Percentiles rank a stretch among this genome's conserved stretches.
Conservation (phyloP, 345 rosid species). For the Garcia nutans region DNA sequence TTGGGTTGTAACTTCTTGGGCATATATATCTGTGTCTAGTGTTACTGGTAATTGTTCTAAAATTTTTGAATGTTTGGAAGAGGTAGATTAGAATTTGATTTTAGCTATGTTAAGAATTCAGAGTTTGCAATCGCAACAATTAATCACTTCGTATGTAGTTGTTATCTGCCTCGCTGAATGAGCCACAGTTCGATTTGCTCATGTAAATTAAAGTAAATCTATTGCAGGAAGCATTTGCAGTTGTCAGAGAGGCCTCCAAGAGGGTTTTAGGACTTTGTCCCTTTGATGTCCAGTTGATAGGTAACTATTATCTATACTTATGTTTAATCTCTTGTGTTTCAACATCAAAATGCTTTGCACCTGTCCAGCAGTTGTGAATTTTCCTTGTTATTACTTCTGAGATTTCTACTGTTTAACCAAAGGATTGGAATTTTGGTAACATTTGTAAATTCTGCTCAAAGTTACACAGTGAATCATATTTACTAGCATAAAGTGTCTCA, state of each 20-base stretch:
- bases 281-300: conserved; percentile 89
- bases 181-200: not conserved
- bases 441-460: not conserved
- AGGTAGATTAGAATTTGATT: not conserved
- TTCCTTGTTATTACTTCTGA: not conserved
- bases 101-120: not conserved
- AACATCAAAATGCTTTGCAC: not conserved
- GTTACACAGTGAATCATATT: not conserved
- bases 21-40: not conserved
- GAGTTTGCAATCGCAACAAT: not conserved
- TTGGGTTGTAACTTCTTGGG: too few relatives aligned
- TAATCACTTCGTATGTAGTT: too few relatives aligned
- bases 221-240: conserved; percentile 90
- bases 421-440: not conserved
- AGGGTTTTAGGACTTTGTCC: conserved; percentile 91
- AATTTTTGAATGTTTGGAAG: not conserved
- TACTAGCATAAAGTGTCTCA: not conserved
- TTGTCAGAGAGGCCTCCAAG: conserved; percentile 87
- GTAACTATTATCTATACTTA: conserved; percentile 27
- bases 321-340: not conserved
- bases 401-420: not conserved
- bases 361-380: not conserved
- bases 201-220: not conserved
- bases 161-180: not conserved
- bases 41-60: not conserved